Percentiles rank a stretch among this genome's conserved stretches.
These are phyloP conservation scores for Pythium coloratum DNA, from an alignment of 352 stramenopile species.

Conservation along the genomic window DNA sequence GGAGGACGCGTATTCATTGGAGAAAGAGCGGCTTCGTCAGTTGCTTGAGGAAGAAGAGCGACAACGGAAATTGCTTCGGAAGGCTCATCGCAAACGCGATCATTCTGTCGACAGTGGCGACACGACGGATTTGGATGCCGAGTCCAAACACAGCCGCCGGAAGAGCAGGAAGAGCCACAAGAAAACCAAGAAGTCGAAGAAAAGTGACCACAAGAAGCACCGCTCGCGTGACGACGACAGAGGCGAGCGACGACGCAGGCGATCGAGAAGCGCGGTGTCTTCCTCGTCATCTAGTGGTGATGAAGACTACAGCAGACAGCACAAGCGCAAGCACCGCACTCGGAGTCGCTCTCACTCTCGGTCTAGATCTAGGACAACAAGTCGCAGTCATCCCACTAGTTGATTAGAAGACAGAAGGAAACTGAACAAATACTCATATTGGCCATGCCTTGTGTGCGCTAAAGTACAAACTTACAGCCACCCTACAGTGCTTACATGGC, in stretches of 20 bases:
- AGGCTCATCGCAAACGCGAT: conserved; percentile 3
- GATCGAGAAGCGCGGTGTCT: not conserved
- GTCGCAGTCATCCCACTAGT: not conserved
- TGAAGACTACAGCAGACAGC: not conserved
- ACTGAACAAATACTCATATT: too few species aligned
- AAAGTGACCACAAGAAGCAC: conserved; percentile 18
- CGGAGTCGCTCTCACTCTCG: not conserved
- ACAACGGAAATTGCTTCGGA: conserved; percentile 14
- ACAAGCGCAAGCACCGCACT: not conserved
- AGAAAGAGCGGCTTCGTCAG: conserved; percentile 36
- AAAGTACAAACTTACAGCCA: not conserved
- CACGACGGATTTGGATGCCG: conserved; percentile 13
- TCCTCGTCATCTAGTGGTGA: not conserved
- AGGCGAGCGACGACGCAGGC: not conserved
- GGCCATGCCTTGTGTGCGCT: not conserved
- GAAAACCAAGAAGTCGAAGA: conserved; percentile 34
- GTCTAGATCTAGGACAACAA: conserved; percentile 5
- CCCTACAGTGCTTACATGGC: conserved; percentile 11
- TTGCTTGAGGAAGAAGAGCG: conserved; percentile 36
- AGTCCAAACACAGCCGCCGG: conserved; percentile 5
- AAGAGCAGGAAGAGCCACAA: conserved; percentile 26
- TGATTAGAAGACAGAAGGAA: not conserved
- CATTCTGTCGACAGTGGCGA: conserved; percentile 1
- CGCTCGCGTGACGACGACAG: not conserved
- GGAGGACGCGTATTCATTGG: conserved; percentile 7